Evolutionary conservation across 371 early-diverging fungal species (phyloP).

Genomic region (Zopfochytrium polystomum): DNA sequence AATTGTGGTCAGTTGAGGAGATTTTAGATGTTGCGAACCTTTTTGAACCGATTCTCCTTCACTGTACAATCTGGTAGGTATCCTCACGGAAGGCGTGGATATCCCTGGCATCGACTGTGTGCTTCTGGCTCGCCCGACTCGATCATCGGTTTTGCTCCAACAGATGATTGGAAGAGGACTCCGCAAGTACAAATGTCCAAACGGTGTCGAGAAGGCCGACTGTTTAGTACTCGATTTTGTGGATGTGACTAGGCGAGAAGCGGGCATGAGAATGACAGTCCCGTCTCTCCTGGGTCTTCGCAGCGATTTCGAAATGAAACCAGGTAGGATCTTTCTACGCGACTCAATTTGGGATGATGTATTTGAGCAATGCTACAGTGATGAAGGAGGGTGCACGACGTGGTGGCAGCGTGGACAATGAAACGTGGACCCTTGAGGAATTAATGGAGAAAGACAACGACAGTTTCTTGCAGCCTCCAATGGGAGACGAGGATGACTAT

Average conservation of each 20-base stretch:
- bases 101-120: conserved; percentile 83
- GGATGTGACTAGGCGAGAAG: conserved; percentile 43
- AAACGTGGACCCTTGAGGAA: not conserved
- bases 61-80: conserved; percentile 14
- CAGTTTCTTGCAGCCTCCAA: no score
- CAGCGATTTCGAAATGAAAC: conserved; percentile 17
- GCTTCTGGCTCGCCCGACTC: conserved; percentile 84
- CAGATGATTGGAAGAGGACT: conserved; percentile 96
- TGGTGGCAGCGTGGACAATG: not conserved
- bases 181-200: conserved; percentile 42
- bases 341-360: not conserved
- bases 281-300: conserved; percentile 43
- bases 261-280: conserved; percentile 21
- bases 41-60: conserved; percentile 53
- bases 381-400: not conserved
- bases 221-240: conserved; percentile 88
- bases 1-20: conserved; percentile 74
- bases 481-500: not conserved
- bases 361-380: not conserved
- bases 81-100: conserved; percentile 49
- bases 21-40: conserved; percentile 54
- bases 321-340: conserved; percentile 9
- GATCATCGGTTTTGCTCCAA: conserved; percentile 74
- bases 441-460: conserved; percentile 1
- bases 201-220: conserved; percentile 53